Evolutionary conservation across 257 asterid species (phyloP), one percentile per base, ranked within the genome.

Genomic region (Catharanthus roseus): DNA sequence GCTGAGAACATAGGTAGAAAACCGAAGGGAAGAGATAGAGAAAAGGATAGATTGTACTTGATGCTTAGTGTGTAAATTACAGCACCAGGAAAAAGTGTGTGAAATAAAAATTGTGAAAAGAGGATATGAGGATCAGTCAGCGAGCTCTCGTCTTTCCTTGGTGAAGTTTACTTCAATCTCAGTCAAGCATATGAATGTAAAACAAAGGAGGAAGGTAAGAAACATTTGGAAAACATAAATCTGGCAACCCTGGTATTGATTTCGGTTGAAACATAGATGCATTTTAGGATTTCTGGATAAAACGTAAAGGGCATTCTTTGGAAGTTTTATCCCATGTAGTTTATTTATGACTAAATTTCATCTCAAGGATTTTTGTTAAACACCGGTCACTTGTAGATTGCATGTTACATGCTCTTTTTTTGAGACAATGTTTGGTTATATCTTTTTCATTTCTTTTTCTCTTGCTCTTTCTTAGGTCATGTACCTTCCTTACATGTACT

Each of bases 401-500:
- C 49, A 38, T 33, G 15, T 6, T 23, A 28, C 42, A 23, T 42
- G 19, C 10, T 5, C 34, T 50, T 18, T n/a, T 50, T 47, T 13
- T 26, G 36, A 21, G 10, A 63, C 19, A 36, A 49, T 51, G 42
- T 28, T 63, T 55, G 12, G 16, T 36, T 21, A 53, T 68, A 41
- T 73, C 67, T 33, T 42, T 2, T 18, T 13, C 29, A 16, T 45
- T 49, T 67, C 1, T 67, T 2, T 29, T 33, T 44, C 36, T 73
- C n/a, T 18, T 65, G 4, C 71, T 39, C 51, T 72, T 39, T 67
- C 78, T 62, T 82, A 91, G 97, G 91, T 85, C 86, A 44, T 83
- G 86, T 77, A 74, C 85, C 51, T 68, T 91, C 74, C 93, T 88
- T 68, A 77, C 90, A 53, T 83, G 97, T 85, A 91, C 96, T 44